A percentile compares a stretch with the other conserved stretches of the same genome.
phyloP scores from a whole-genome alignment of 2,329 filamentous ascomycete genomes.

The Ophiostoma ulmi region DNA sequence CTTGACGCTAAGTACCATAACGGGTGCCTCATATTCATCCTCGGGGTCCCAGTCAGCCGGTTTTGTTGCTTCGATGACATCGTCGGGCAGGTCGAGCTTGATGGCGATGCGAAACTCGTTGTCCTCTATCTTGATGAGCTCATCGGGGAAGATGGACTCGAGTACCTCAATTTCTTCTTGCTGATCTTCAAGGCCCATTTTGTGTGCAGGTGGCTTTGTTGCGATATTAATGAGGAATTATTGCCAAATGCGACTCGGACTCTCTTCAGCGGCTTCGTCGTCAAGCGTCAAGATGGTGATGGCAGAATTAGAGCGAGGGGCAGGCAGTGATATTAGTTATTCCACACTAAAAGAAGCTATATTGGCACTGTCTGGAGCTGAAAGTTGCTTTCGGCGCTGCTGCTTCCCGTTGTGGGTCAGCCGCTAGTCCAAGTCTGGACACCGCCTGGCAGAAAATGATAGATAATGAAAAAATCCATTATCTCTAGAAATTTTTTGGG shows the following conservation, averaged over 20 bases:
- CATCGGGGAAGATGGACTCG: constrained; percentile 95
- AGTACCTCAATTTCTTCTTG: constrained; percentile 94
- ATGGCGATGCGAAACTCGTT: constrained; percentile 83
- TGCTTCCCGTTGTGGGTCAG: constrained; percentile 13
- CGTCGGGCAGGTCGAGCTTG: constrained; percentile 68
- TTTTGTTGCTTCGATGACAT: constrained; percentile 31
- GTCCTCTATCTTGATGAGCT: constrained; percentile 95
- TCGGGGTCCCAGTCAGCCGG: constrained; percentile 35
- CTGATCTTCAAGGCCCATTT: constrained; percentile 78
- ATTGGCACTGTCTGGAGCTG: background rate
- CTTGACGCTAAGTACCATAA: constrained; percentile 74
- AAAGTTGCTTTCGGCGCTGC: constrained; percentile 8
- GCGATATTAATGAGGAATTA: too few relatives aligned
- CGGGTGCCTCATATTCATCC: constrained; percentile 56
- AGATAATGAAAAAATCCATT: constrained; percentile 16
- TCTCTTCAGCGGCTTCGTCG: background rate
- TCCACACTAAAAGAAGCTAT: background rate
- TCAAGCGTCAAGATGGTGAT: background rate
- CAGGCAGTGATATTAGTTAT: constrained; percentile 16
- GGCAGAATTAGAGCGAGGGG: constrained; percentile 18
- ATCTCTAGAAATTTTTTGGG: constrained; percentile 20
- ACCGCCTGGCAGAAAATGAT: constrained; percentile 36
- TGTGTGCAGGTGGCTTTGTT: constrained; percentile 24
- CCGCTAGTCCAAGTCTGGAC: constrained; percentile 23
- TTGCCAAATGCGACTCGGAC: background rate